Evolutionary conservation across 163 green algal species (phyloP).

Genomic region (Scenedesmus sp.): DNA sequence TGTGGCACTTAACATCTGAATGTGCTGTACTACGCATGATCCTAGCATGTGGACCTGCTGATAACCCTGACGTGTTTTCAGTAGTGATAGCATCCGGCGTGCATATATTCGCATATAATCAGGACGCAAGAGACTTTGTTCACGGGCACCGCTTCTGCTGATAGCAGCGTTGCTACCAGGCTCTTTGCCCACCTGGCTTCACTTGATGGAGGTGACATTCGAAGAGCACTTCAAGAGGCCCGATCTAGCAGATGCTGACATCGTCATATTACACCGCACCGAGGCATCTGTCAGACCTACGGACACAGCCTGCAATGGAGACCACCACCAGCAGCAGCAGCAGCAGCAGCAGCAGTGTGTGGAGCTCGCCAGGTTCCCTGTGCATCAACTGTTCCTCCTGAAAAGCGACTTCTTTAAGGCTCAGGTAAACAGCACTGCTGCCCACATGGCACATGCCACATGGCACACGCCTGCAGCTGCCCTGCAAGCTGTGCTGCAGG

Average conservation of each 20-base stretch:
- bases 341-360: conserved; percentile 18
- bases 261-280: neutral
- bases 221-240: neutral
- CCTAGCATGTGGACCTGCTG: too few species aligned
- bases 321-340: neutral
- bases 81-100: too few species aligned
- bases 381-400: neutral
- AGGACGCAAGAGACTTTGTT: too few species aligned
- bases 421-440: neutral
- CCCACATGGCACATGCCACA: too few species aligned
- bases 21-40: too few species aligned
- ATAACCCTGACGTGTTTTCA: too few species aligned
- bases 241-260: conserved; percentile 6
- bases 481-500: neutral
- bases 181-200: neutral
- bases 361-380: neutral
- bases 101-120: too few species aligned
- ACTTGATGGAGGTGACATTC: conserved; percentile 13
- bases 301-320: neutral
- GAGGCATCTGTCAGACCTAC: neutral
- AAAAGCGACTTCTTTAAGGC: neutral
- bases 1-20: too few species aligned
- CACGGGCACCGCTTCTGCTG: too few species aligned
- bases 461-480: neutral
- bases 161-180: neutral